Conservation (phyloP, 106 monocot species). For the Platanthera guangdongensis region DNA sequence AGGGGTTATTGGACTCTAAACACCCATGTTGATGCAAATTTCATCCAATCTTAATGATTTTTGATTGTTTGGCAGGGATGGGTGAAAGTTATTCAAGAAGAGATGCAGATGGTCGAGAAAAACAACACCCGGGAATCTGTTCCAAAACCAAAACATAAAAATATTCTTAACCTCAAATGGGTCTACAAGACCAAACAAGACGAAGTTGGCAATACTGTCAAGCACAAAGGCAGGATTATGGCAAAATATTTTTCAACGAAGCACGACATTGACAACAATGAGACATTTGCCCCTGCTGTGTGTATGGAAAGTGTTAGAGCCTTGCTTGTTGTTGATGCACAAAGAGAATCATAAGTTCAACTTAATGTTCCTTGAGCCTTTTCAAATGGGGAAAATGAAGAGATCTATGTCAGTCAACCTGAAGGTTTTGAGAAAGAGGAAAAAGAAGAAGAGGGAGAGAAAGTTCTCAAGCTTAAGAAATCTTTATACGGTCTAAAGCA, state of each 20-base stretch:
- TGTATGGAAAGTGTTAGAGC: not conserved
- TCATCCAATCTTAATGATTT: too few relatives aligned
- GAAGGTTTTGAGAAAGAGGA: conserved; percentile 6
- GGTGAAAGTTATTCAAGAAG: not conserved
- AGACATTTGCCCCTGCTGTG: not conserved
- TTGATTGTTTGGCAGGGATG: too few relatives aligned
- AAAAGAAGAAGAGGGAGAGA: conserved; percentile 12
- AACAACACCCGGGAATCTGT: not conserved
- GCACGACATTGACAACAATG: not conserved
- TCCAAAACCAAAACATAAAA: not conserved
- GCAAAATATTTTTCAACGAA: not conserved
- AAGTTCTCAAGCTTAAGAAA: conserved; percentile 6
- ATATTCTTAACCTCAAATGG: not conserved
- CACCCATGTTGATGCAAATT: too few relatives aligned
- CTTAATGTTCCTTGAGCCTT: conserved; percentile 15
- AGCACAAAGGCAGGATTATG: not conserved
- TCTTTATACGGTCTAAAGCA: conserved; percentile 11
- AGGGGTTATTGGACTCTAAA: too few relatives aligned
- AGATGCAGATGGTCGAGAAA: not conserved
- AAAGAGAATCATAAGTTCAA: not conserved
- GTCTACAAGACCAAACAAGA: conserved; percentile 1
- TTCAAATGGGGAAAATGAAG: not conserved
- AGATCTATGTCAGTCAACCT: too few relatives aligned
- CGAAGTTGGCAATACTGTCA: not conserved
- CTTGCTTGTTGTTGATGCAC: not conserved